Conservation (phyloP, 1,139 yeast species). For the Magnusiomyces magnusii region DNA sequence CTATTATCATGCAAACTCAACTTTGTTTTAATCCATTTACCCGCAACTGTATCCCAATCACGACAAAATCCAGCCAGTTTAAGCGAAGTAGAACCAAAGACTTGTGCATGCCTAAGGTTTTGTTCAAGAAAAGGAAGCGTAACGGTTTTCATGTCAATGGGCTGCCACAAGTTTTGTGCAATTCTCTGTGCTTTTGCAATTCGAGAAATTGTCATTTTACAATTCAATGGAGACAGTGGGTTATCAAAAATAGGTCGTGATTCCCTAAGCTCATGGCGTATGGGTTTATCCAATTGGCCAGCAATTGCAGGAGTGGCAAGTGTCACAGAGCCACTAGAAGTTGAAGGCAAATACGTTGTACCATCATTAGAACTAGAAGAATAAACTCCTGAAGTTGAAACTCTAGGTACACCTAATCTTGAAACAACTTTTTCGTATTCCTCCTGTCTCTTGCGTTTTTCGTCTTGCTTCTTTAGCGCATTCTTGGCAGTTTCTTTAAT, state of each 20-base stretch:
- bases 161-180: conserved; percentile 23
- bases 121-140: background rate
- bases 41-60: conserved; percentile 29
- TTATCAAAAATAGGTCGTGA: background rate
- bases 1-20: conserved; percentile 19
- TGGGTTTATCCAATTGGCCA: background rate
- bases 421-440: conserved; percentile 23
- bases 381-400: background rate
- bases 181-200: conserved; percentile 1
- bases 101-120: conserved; percentile 5
- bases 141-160: conserved; percentile 9
- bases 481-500: conserved; percentile 18
- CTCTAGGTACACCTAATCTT: conserved; percentile 22
- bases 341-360: background rate
- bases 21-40: conserved; percentile 29
- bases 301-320: background rate
- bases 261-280: background rate
- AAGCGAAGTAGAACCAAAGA: conserved; percentile 3
- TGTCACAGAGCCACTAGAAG: background rate
- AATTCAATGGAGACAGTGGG: background rate
- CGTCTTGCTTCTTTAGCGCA: conserved; percentile 21
- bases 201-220: conserved; percentile 13
- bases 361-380: background rate
- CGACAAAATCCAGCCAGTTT: conserved; percentile 18
- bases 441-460: conserved; percentile 18